phyloP scores from a whole-genome alignment of 2,329 filamentous ascomycete genomes.

The Alternaria sp. region DNA sequence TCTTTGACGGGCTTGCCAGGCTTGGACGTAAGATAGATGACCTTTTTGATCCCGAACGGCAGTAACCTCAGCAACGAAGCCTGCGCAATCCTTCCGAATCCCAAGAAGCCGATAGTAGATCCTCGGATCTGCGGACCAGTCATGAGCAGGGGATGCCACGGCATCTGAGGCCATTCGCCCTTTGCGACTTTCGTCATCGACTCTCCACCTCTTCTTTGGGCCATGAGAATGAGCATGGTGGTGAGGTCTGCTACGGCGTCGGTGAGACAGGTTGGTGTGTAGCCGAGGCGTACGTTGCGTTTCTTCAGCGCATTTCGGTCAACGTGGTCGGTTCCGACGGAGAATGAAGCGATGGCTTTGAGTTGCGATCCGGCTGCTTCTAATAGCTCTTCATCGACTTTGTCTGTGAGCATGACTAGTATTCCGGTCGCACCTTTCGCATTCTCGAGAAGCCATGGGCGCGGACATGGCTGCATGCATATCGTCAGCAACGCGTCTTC shows the following conservation, averaged over 20 bases:
- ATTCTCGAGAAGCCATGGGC: conserved; percentile 37
- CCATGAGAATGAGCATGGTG: conserved; percentile 42
- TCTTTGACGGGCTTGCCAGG: conserved; percentile 32
- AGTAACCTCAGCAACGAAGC: conserved; percentile 33
- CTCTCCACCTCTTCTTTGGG: conserved; percentile 37
- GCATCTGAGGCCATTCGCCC: conserved; percentile 39
- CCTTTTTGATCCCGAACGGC: conserved; percentile 34
- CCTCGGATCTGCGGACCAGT: conserved; percentile 36
- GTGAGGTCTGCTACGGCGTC: conserved; percentile 40
- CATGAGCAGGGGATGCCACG: conserved; percentile 40
- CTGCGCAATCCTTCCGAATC: conserved; percentile 39
- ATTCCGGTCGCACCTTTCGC: conserved; percentile 32
- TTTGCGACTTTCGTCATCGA: conserved; percentile 29
- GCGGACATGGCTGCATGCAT: conserved; percentile 30
- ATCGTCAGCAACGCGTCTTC: conserved; percentile 1
- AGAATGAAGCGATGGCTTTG: conserved; percentile 39
- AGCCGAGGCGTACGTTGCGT: conserved; percentile 36
- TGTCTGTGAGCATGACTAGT: conserved; percentile 37
- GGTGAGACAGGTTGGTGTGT: conserved; percentile 39
- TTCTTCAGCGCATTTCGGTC: conserved; percentile 31
- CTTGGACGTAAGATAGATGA: conserved; percentile 34
- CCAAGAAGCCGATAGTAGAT: conserved; percentile 35
- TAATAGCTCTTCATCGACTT: conserved; percentile 35
- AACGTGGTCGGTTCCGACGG: conserved; percentile 41
- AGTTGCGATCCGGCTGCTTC: conserved; percentile 27